Base-by-base conservation (phyloP, 805 yeast genomes). In the Candida wancherniae region DNA sequence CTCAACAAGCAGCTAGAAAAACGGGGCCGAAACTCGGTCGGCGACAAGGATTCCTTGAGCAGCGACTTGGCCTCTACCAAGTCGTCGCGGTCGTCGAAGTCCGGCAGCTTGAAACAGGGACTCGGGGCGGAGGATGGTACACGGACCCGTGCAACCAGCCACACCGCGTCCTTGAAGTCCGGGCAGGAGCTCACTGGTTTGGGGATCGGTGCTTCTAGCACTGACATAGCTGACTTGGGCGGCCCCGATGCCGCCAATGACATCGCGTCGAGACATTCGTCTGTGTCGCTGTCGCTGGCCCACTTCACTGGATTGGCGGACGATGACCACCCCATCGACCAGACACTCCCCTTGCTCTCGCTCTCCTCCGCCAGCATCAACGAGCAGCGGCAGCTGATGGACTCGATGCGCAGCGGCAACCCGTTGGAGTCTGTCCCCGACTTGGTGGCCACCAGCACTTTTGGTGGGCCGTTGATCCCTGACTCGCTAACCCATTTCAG, bases 321-420 rank as follows among this genome's bases (percentile, higher is more conserved):
- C 17, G 35, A 34, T 6, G 35, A 29, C 9, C 11, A 26, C 9
- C 43, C 38, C 3, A 12, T 37, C 10, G 47, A 37, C 13, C 43
- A 35, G 13, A 44, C 47, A 6, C 39, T 44, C 7, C 48, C 48
- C 9, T 33, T 44, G 7, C 26, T 44, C 13, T 36, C 44, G 4
- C 19, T 27, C 9, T 25, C 41, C 4, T 26, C 37, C 4, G 31
- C 40, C 9, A 33, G 37, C 29, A 26, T 34, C 6, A 28, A 28
- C 10, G 44, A 44, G 10, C 18, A 28, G 5, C 25, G 40, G 10
- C 11, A 15, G 3, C 37, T 35, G 40, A 15, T 36, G 9, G 40
- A 35, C 9, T 19, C 35, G 4, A 37, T 29, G 11, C 26, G 37
- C 5, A 28, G 22, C 4, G 19, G 19, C 16, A 30, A 32, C 21